Base-by-base conservation (phyloP, 2,329 filamentous ascomycete genomes). In the Botryosphaeria dothidea region DNA sequence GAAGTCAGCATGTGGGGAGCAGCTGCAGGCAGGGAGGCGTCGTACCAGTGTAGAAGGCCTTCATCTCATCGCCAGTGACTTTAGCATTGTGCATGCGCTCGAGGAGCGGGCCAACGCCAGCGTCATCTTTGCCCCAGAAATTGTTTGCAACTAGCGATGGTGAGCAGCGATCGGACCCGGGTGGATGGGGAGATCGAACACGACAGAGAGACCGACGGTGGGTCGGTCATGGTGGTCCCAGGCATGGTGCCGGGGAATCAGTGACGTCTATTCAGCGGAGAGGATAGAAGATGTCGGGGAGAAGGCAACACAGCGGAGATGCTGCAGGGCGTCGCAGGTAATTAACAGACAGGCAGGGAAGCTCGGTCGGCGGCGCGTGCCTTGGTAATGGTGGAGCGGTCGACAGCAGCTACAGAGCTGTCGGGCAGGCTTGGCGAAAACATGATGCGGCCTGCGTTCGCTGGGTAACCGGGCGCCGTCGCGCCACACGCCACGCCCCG, bases 81-180 rank as follows among this genome's bases (percentile, higher is more conserved):
- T 99, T 99, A 56, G 95, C 92, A 78, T 89, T 90, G 75, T 92
- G 90, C 92, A 99, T 96, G 74, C 95, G 94, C 77, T 94, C 92
- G 31, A 99, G 85, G 74, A 99, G 87, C 66, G 95, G 96, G 51
- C 85, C 85, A 74, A 99, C 93, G 76, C 95, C 96, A 60, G 94
- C 95, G 84, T 99, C 95, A 78, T 98, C 94, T 84, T 96, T 98
- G 69, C 95, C 95, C 95, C 95, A 99, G 80, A 99, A 99, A 78
- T 99, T 99, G 82, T 99, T 99, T 73, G 95, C 94, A 82, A 99
- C 93, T 93, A 69, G 13, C 9, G 17, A 43, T 15, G 48, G 70
- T 82, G 66, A 81, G 79, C 69, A 25, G 13, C 15, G 19, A 38
- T 13, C 45, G 27, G 17, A 25, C n/a, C 36, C 54, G 64, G n/a